Base-by-base conservation (phyloP, 2,329 filamentous ascomycete genomes). In the Ophiostoma montium region DNA sequence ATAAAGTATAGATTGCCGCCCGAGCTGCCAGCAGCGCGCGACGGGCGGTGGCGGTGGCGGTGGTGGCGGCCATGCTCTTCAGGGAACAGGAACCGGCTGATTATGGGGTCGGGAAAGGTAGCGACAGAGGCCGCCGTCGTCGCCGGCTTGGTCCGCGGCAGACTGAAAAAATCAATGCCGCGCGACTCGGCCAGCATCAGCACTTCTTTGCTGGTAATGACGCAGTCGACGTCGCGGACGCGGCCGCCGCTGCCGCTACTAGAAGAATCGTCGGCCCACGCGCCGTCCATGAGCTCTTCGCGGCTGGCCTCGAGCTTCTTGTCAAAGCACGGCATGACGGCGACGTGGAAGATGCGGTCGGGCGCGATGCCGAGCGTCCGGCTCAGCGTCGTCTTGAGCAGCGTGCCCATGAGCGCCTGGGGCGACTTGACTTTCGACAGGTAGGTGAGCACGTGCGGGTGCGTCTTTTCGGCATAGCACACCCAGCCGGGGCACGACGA, bases 281-380 rank as follows among this genome's bases (percentile, higher is more conserved):
- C 76, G 7, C 75, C 68, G 61, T 90, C 84, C 1, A 89, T 96
- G 35, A 98, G 75, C 65, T 98, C 92, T 63, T 88, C 83, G 48
- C 92, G 81, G 57, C 88, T 94, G 7, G 92, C 92, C 67, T 98
- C 92, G 27, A 98, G 75, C 65, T 98, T 98, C 71, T 98, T 98
- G 65, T 98, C 92, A 63, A 98, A 96, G 64, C 92, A 98, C 18
- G 92, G 92, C 92, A 98, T 98, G 42, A 98, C 74, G 12, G 90
- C 87, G 48, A 96, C 66, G 64, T 96, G 90, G 86, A 90, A 98
- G 62, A 98, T 88, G 57, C 81, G 78, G 54, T 82, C 80, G 0
- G 88, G 84, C 1, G 82, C 65, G 45, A 95, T 79, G 32, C 78
- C 78, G 53, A 89, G 74, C 47, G 70, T 74, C 56, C 77, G 78